Evolutionary conservation across 768 basidiomycete species (phyloP).

Genomic region (Lactarius akahatsu): DNA sequence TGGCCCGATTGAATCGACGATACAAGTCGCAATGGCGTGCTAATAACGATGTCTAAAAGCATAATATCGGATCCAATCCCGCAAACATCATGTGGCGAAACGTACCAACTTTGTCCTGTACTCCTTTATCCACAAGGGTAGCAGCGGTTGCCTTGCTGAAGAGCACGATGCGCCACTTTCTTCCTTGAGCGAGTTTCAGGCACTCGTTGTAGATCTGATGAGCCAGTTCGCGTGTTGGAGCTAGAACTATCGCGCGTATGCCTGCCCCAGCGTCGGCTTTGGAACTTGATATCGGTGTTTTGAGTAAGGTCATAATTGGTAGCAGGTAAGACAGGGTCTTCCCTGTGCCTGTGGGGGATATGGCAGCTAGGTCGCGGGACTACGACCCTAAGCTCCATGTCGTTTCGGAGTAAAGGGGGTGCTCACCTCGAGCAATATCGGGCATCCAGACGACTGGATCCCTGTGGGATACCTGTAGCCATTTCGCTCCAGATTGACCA

Average conservation of each 20-base stretch:
- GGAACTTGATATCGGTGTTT: constrained; percentile 51
- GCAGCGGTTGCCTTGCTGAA: constrained; percentile 90
- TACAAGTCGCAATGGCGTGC: constrained; percentile 88
- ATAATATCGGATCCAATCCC: constrained; percentile 13
- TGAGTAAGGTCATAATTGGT: constrained; percentile 67
- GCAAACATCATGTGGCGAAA: constrained; percentile 32
- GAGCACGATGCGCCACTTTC: constrained; percentile 79
- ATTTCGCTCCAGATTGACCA: constrained; percentile 60
- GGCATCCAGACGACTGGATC: constrained; percentile 77
- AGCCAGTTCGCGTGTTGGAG: constrained; percentile 94
- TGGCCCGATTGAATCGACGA: constrained; percentile 68
- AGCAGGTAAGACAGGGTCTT: constrained; percentile 93
- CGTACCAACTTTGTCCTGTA: constrained; percentile 71
- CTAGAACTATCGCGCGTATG: constrained; percentile 76
- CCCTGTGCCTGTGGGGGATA: constrained; percentile 96
- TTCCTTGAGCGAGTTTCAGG: constrained; percentile 72
- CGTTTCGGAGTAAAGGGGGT: background rate
- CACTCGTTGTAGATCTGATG: constrained; percentile 94
- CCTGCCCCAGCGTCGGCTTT: constrained; percentile 51
- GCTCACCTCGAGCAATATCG: constrained; percentile 74
- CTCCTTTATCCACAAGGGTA: constrained; percentile 70
- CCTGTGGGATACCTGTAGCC: constrained; percentile 72
- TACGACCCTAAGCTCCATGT: constrained; percentile 32
- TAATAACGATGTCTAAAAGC: constrained; percentile 80
- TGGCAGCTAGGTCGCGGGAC: constrained; percentile 86